Conservation (phyloP, 2,329 filamentous ascomycete genomes). For the Penicillium italicum region DNA sequence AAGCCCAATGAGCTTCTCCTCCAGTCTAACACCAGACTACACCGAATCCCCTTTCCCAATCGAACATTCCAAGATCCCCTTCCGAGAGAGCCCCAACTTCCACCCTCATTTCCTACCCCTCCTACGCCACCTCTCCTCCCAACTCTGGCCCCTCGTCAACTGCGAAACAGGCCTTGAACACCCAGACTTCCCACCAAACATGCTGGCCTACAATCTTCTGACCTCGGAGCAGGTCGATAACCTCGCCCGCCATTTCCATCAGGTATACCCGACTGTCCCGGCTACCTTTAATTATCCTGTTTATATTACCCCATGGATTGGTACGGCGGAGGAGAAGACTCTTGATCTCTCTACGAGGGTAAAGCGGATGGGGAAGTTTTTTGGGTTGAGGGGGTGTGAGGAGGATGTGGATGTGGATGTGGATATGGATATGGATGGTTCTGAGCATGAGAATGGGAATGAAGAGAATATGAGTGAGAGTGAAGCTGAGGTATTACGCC, state of each 20-base stretch:
- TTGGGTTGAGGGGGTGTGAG: slow-evolving; percentile 41
- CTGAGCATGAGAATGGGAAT: not conserved
- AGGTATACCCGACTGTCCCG: slow-evolving; percentile 35
- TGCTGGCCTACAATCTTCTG: slow-evolving; percentile 43
- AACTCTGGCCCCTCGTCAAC: slow-evolving; percentile 37
- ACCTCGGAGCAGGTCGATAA: slow-evolving; percentile 40
- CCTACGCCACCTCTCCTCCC: slow-evolving; percentile 30
- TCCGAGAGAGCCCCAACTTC: not conserved
- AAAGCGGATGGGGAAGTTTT: slow-evolving; percentile 43
- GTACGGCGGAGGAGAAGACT: slow-evolving; percentile 12
- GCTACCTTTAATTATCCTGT: slow-evolving; percentile 37
- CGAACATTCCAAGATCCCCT: not conserved
- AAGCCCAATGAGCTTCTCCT: not conserved
- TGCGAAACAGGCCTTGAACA: slow-evolving; percentile 36
- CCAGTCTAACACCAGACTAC: not conserved
- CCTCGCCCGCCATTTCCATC: slow-evolving; percentile 44
- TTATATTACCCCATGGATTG: slow-evolving; percentile 31
- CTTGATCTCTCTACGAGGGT: slow-evolving; percentile 39
- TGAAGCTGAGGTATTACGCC: slow-evolving; percentile 14
- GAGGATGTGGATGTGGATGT: not conserved
- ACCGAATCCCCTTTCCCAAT: not conserved
- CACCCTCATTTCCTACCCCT: slow-evolving; percentile 12
- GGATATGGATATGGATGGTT: not conserved
- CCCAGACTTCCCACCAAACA: slow-evolving; percentile 37
- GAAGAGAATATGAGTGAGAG: not conserved